These are phyloP conservation scores for Mucor piriformis DNA, from an alignment of 371 early-diverging fungal genomes.

Conservation along the genomic window DNA sequence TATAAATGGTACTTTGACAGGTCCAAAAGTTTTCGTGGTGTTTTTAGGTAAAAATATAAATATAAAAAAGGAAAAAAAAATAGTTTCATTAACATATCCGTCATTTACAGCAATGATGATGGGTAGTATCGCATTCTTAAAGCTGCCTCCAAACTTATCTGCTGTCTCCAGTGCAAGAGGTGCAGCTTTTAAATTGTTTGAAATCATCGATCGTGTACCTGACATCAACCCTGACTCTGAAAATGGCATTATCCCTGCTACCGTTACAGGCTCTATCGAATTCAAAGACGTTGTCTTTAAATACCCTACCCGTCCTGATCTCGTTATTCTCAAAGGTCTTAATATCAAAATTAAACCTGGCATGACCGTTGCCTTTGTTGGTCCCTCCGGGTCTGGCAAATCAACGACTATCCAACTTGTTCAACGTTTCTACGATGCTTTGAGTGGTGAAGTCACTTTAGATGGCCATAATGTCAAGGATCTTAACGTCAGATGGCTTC, in stretches of 20 bases:
- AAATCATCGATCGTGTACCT: constrained; percentile 77
- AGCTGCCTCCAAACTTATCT: constrained; percentile 61
- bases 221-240: constrained; percentile 60
- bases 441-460: constrained; percentile 54
- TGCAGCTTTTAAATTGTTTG: constrained; percentile 71
- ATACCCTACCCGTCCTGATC: constrained; percentile 70
- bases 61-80: no score
- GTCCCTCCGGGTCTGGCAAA: constrained; percentile 71
- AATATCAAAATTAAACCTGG: constrained; percentile 66
- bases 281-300: constrained; percentile 72
- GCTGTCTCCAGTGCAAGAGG: constrained; percentile 66
- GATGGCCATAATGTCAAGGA: constrained; percentile 57
- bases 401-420: constrained; percentile 70
- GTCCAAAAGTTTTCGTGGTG: constrained; percentile 64
- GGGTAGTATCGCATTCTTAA: constrained; percentile 31
- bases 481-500: constrained; percentile 61
- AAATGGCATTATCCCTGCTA: constrained; percentile 39
- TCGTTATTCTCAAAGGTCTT: constrained; percentile 56
- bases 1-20: constrained; percentile 44
- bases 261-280: constrained; percentile 54
- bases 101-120: constrained; percentile 57
- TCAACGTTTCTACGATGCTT: constrained; percentile 70
- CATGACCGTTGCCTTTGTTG: constrained; percentile 67
- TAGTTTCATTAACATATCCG: not conserved
- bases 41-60: constrained; percentile 44